Conservation (phyloP, 176 grass and related monocot genomes). For the Metroxylon sagu region DNA sequence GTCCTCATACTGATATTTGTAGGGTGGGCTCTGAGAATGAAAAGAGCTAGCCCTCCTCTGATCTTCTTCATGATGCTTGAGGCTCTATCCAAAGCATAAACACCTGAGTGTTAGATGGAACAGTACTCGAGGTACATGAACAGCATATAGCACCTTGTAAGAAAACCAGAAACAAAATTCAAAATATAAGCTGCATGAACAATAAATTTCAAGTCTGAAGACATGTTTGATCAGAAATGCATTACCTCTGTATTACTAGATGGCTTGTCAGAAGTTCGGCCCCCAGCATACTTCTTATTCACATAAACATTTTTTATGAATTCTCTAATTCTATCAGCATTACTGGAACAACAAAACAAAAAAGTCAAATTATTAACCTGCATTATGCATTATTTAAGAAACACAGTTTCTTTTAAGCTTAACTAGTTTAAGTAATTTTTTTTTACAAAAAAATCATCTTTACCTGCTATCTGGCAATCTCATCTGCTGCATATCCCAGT, state of each 20-base stretch:
- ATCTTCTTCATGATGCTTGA: constrained; percentile 49
- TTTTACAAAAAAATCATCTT: constrained; percentile 4
- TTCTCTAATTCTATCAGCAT: constrained; percentile 85
- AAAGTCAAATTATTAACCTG: too few species aligned
- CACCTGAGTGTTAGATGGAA: constrained; percentile 14
- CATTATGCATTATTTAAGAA: too few species aligned
- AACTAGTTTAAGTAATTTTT: constrained; percentile 7
- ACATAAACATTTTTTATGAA: constrained; percentile 97
- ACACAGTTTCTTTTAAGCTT: not conserved
- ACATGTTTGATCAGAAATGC: too few species aligned
- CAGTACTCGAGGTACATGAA: too few species aligned
- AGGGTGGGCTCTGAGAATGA: constrained; percentile 95
- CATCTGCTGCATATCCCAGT: constrained; percentile 95
- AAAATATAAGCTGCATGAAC: too few species aligned
- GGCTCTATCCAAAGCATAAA: constrained; percentile 34
- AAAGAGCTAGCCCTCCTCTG: constrained; percentile 68
- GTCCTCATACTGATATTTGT: constrained; percentile 95
- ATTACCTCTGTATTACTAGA: constrained; percentile 53
- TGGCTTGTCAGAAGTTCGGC: constrained; percentile 35
- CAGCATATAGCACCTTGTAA: too few species aligned
- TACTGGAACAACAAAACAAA: constrained; percentile 38
- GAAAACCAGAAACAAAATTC: too few species aligned
- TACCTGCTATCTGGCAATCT: constrained; percentile 84
- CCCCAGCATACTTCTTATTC: constrained; percentile 86
- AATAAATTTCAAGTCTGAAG: too few species aligned